Conservation (phyloP, 257 asterid species). For the Solanum dulcamara region DNA sequence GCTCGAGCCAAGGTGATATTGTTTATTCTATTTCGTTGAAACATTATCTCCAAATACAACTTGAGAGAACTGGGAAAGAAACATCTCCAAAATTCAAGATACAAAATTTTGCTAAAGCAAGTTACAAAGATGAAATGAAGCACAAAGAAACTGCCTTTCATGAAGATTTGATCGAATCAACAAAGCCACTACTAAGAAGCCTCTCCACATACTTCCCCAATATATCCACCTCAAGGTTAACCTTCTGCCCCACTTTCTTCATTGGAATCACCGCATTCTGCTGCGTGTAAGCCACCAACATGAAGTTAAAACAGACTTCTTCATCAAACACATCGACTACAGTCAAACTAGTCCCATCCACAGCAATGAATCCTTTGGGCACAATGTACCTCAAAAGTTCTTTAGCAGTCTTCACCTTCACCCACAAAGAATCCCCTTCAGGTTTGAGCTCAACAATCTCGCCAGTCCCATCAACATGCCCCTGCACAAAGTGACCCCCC, state of each 20-base stretch:
- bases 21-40: background rate
- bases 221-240: constrained; percentile 85
- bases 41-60: background rate
- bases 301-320: constrained; percentile 53
- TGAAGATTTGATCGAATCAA: constrained; percentile 28
- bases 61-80: background rate
- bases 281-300: constrained; percentile 78
- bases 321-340: constrained; percentile 79
- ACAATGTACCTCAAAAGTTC: constrained; percentile 69
- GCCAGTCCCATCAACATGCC: constrained; percentile 84
- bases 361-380: constrained; percentile 74
- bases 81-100: background rate
- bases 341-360: constrained; percentile 87
- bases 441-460: constrained; percentile 37
- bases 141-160: constrained; percentile 7
- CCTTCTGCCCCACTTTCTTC: constrained; percentile 77
- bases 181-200: constrained; percentile 53
- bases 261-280: constrained; percentile 58
- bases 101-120: background rate
- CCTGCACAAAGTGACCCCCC: constrained; percentile 97
- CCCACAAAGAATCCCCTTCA: constrained; percentile 84
- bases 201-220: constrained; percentile 88
- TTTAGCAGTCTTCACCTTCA: constrained; percentile 43
- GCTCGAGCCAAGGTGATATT: background rate
- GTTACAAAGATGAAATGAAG: background rate